These are phyloP conservation scores for Melanopsichium pennsylvanicum DNA, from an alignment of 1,284 basidiomycete species.

Conservation along the genomic window DNA sequence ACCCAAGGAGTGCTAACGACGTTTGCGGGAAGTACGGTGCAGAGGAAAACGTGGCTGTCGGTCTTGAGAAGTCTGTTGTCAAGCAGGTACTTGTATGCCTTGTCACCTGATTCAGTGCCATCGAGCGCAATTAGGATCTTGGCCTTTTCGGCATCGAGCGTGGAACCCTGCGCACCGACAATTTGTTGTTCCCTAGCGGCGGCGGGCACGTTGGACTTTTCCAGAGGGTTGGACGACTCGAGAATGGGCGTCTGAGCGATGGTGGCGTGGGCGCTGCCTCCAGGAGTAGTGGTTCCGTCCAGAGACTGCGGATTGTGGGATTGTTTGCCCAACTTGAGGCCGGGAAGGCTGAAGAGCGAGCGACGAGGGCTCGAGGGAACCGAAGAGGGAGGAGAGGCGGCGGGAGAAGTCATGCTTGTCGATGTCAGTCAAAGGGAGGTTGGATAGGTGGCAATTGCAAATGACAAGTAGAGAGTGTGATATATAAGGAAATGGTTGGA, in stretches of 20 bases:
- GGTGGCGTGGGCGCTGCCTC: constrained; percentile 27
- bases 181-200: constrained; percentile 63
- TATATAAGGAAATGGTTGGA: too few relatives aligned
- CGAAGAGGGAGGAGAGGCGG: constrained; percentile 25
- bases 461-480: too few relatives aligned
- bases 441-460: not conserved
- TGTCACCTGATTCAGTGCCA: constrained; percentile 62
- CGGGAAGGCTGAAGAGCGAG: constrained; percentile 26
- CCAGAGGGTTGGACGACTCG: constrained; percentile 60
- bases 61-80: constrained; percentile 46
- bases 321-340: constrained; percentile 25
- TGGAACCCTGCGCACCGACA: constrained; percentile 51
- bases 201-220: constrained; percentile 50
- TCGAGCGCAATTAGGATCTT: constrained; percentile 62
- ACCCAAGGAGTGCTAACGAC: constrained; percentile 61
- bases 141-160: constrained; percentile 32
- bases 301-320: constrained; percentile 11
- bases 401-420: constrained; percentile 39
- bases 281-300: constrained; percentile 30
- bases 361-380: constrained; percentile 42
- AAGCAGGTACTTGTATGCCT: constrained; percentile 58
- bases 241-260: constrained; percentile 62
- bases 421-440: not conserved
- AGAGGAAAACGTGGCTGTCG: constrained; percentile 58
- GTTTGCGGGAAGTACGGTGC: constrained; percentile 60